Base-by-base conservation (phyloP, 129 eudicot genomes). In the Flaveria linearis region DNA sequence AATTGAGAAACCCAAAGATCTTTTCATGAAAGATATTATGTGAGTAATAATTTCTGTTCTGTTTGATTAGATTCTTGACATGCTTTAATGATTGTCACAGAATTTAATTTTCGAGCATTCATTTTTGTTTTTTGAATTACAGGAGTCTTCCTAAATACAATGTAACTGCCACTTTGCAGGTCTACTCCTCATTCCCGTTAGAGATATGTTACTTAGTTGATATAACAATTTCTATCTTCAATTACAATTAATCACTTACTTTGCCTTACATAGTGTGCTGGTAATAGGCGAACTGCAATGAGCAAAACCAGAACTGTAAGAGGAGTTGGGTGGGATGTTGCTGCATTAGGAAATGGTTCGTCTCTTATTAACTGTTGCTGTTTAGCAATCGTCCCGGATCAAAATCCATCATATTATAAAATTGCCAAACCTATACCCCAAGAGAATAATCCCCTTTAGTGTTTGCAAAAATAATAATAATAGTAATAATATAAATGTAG, bases 251-350 rank as follows among this genome's bases (percentile, higher is more conserved):
- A 50, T 9, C 18, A 39, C 23, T 71, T 57, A 17, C 71, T 66
- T 81, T 78, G 45, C 52, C 56, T 62, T 62, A 50, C 77, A 28
- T 77, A 93, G 96, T 93, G 98, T 85, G 98, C 98, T 84, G 97
- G 97, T 65, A 93, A 93, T 64, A 83, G 98, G 69, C 87, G 98
- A 81, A 93, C 98, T 49, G 98, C 98, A 69, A 93, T 93, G 98
- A 93, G 98, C 93, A 88, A 93, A 74, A 84, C 78, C 65, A 87
- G 87, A 78, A 87, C 85, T 66, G 98, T 93, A 75, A 93, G 82
- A 81, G 98, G 98, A 87, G 98, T 93, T 87, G 98, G 98, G 17
- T 93, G 98, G 98, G 98, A 88, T 73, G 75, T 88, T 78, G 71
- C 91, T 41, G 97, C 98, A 20, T 69, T 93, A 73, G 98, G 98